Percentiles rank a stretch among this genome's conserved stretches.
Evolutionary conservation across 208 protist genomes (phyloP).

Genomic region (Leishmania gerbilli): DNA sequence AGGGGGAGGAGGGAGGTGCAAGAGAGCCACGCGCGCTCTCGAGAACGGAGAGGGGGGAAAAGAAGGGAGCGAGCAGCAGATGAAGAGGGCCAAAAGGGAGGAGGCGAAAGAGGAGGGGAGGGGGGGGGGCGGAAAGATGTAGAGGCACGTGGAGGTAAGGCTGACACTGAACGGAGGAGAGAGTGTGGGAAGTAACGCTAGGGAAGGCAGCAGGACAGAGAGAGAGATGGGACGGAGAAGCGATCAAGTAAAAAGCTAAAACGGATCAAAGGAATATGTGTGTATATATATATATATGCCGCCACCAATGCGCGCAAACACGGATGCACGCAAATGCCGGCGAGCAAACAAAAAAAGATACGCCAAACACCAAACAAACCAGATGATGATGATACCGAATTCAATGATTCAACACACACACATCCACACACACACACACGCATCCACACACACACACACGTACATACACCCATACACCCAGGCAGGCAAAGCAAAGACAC

Average conservation of each 20-base stretch:
- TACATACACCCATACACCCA: background rate
- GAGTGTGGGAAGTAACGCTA: background rate
- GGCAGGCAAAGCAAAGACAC: background rate
- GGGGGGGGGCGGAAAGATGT: background rate
- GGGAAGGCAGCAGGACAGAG: conserved; percentile 2
- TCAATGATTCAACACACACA: background rate
- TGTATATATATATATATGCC: background rate
- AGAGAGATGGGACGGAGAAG: background rate
- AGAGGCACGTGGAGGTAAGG: background rate
- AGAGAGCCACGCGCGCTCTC: background rate
- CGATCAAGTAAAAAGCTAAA: conserved; percentile 15
- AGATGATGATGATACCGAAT: conserved; percentile 17
- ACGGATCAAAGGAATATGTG: background rate
- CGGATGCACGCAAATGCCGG: background rate
- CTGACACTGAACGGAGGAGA: background rate
- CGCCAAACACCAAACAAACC: conserved; percentile 20
- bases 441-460: background rate
- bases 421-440: background rate
- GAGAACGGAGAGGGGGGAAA: background rate
- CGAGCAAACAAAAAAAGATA: conserved; percentile 11
- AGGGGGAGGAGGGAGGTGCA: background rate
- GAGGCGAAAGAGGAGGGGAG: too few relatives aligned
- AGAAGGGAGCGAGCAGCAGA: background rate
- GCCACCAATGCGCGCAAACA: background rate
- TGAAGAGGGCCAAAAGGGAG: background rate